Evolutionary conservation across 1,284 basidiomycete genomes (phyloP).

Genomic region (Hymenochaete sp.): DNA sequence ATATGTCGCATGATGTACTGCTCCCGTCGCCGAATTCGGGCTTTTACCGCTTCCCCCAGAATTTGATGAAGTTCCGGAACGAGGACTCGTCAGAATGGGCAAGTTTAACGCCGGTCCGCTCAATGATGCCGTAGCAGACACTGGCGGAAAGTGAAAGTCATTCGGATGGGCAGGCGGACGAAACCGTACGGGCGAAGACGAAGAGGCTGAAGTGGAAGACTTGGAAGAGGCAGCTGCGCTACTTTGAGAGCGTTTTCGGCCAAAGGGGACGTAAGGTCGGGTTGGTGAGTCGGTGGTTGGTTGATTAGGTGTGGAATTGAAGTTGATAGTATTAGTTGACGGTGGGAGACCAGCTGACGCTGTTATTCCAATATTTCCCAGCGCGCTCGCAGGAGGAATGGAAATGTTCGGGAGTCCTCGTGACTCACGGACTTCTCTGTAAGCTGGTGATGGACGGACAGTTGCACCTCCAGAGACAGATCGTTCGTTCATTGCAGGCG

Average conservation of each 20-base stretch:
- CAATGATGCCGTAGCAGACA: constrained; percentile 12
- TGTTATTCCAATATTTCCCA: constrained; percentile 13
- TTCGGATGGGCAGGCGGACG: constrained; percentile 11
- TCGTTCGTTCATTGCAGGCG: neutral
- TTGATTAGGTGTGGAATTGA: too few relatives aligned
- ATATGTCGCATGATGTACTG: constrained; percentile 17
- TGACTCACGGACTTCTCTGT: constrained; percentile 33
- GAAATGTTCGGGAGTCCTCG: constrained; percentile 35
- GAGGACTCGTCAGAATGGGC: constrained; percentile 12
- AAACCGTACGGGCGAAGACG: neutral
- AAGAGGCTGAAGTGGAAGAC: constrained; percentile 4
- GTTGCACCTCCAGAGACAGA: constrained; percentile 1
- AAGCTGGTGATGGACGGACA: constrained; percentile 20
- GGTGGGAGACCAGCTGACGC: constrained; percentile 22
- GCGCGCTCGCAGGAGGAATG: constrained; percentile 26
- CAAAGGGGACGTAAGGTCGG: constrained; percentile 5
- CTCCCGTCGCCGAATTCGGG: too few relatives aligned
- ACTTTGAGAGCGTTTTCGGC: constrained; percentile 16
- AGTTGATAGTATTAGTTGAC: constrained; percentile 21
- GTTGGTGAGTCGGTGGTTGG: constrained; percentile 18
- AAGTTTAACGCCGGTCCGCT: constrained; percentile 8
- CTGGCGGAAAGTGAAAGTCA: constrained; percentile 18
- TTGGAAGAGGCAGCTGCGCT: constrained; percentile 15
- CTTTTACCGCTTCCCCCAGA: constrained; percentile 7
- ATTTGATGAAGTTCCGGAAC: constrained; percentile 8